These are phyloP conservation scores for Glycine latifolia DNA, from an alignment of 306 rosid species.

Conservation along the genomic window DNA sequence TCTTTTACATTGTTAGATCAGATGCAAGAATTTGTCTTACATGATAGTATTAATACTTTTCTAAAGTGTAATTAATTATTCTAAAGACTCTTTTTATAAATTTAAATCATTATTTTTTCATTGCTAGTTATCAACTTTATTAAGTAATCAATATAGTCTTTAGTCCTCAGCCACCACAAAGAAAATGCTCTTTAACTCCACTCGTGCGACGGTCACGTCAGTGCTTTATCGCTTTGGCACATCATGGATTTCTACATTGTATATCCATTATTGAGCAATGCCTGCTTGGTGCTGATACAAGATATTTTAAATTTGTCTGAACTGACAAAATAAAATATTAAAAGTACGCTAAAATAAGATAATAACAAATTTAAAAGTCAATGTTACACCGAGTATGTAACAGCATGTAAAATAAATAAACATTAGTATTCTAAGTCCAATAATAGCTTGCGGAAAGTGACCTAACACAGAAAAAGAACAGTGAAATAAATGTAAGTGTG, in stretches of 20 bases:
- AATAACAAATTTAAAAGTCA: neutral
- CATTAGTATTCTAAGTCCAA: neutral
- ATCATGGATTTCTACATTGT: neutral
- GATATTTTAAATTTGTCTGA: slow-evolving; percentile 20
- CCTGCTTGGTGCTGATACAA: neutral
- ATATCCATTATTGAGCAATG: neutral
- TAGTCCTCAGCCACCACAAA: neutral
- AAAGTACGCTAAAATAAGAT: neutral
- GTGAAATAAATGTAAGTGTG: too few species aligned
- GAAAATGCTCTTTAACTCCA: slow-evolving; percentile 4
- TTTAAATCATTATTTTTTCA: neutral
- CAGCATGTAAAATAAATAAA: neutral
- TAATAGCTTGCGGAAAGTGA: neutral
- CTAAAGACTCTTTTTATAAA: neutral
- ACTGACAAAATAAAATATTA: neutral
- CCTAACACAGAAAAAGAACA: neutral
- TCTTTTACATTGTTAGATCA: too few species aligned
- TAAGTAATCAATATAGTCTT: neutral
- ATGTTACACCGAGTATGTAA: neutral
- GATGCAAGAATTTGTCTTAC: too few species aligned
- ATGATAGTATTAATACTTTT: too few species aligned
- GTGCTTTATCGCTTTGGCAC: neutral
- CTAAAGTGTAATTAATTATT: neutral
- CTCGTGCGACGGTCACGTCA: slow-evolving; percentile 23
- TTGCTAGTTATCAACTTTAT: slow-evolving; percentile 5